Evolutionary conservation across 1,284 basidiomycete species (phyloP), one percentile per base, ranked within the genome.

Genomic region (Sphagnurus paluster): DNA sequence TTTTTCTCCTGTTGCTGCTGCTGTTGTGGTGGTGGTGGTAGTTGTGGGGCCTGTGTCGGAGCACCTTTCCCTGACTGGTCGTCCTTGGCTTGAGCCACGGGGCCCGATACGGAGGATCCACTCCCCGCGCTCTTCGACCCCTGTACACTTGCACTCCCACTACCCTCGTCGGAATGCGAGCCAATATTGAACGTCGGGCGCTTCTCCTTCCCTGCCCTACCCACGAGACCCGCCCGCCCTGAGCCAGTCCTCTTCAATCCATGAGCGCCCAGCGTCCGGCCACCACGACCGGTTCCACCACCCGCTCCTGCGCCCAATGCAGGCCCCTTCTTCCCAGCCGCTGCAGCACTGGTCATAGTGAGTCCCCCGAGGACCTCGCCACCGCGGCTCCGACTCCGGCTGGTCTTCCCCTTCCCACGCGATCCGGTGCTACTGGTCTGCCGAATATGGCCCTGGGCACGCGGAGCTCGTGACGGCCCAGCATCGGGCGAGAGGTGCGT

Each of bases 171-270:
- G 23, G 79, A 79, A 49, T 70, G 68, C 9, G 80, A 82, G 2
- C 79, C 80, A 46, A 83, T 72, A 53, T 80, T 78, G 52, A 82
- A 82, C 56, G 69, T 67, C 10, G 73, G 60, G 9, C 59, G 63
- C 50, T 57, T 61, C 42, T 60, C 62, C 23, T 55, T 52, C 21
- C 36, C 49, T 33, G 52, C 52, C 11, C 46, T 54, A 5, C 28
- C 48, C 21, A 5, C 39, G 30, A 28, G 29, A 24, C 34, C 41
- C 24, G 40, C 32, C 25, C 43, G 25, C 8, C 25, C 44, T 20
- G 50, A 52, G 11, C 3, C 19, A 0, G 44, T 43, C 11, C 50
- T 16, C 14, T 47, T 33, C 2, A 47, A n/a, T 4, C n/a, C n/a
- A n/a, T n/a, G n/a, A n/a, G 38, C 33, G 23, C 42, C 45, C 2